A percentile compares a stretch with the other conserved stretches of the same genome.
Conservation (phyloP, 768 basidiomycete genomes). For the Tricholoma bakamatsutake region DNA sequence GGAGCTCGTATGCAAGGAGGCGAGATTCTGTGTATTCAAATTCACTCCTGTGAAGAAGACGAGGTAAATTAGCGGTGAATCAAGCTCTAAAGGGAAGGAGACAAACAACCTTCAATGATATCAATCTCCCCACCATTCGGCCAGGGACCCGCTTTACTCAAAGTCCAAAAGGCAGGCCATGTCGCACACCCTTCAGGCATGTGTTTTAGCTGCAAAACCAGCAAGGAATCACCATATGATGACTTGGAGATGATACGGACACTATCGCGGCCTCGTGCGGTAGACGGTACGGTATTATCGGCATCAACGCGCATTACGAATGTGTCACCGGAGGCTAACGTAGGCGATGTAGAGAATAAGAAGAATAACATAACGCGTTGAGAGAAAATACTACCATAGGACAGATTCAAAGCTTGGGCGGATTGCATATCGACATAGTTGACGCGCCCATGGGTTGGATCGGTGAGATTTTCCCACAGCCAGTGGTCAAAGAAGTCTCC, state of each 20-base stretch:
- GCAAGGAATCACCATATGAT: slow-evolving; percentile 40
- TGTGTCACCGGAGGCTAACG: slow-evolving; percentile 29
- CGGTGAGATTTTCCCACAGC: slow-evolving; percentile 43
- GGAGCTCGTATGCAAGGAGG: slow-evolving; percentile 49
- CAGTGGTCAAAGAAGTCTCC: slow-evolving; percentile 38
- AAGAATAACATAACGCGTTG: background rate
- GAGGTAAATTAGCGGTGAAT: background rate
- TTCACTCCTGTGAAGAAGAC: slow-evolving; percentile 44
- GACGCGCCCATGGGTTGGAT: slow-evolving; percentile 65
- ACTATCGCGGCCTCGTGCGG: slow-evolving; percentile 48
- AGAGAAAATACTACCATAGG: slow-evolving; percentile 33
- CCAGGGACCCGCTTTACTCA: slow-evolving; percentile 48
- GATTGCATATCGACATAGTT: slow-evolving; percentile 46
- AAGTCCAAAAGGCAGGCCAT: slow-evolving; percentile 64
- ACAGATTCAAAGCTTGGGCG: slow-evolving; percentile 36
- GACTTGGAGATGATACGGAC: slow-evolving; percentile 43
- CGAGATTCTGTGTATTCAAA: slow-evolving; percentile 35
- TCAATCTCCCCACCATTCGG: slow-evolving; percentile 58
- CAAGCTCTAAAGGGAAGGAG: background rate
- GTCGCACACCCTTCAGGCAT: slow-evolving; percentile 57
- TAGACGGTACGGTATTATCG: slow-evolving; percentile 26
- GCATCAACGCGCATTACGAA: slow-evolving; percentile 59
- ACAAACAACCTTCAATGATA: slow-evolving; percentile 46
- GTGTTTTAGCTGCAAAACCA: slow-evolving; percentile 48
- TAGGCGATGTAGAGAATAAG: background rate